Base-by-base conservation (phyloP, 192 early-diverging fungal genomes). In the Rhizoclosmatium sp. region DNA sequence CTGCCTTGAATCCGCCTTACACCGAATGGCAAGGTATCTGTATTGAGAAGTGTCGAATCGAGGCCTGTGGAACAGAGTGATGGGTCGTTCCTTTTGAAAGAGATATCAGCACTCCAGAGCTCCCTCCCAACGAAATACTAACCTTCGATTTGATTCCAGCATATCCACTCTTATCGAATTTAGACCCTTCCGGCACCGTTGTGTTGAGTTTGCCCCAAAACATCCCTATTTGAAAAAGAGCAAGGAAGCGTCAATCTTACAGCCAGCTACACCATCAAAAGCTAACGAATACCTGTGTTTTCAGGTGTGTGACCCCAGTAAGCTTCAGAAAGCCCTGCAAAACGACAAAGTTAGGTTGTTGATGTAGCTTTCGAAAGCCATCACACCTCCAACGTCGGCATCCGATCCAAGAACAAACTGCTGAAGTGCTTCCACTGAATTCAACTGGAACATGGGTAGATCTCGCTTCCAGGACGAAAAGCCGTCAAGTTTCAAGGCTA, bases 351-450 rank as follows among this genome's bases (percentile, higher is more conserved):
- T 31, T 45, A 5, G 21, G 54, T 23, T 14, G 40, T 14, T 47
- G 40, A 19, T 31, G n/a, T 19, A 0, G 71, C 31, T 78, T 71
- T 4, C 72, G 40, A 21, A 45, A 42, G 86, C 83, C 58, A 87
- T 89, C 77, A 84, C 87, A 69, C 95, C 94, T 84, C 96, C 96
- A 86, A 98, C 94, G 82, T 98, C 96, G 65, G 92, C 91, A 84
- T 98, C 97, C 2, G 92, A 93, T 0, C 97, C 97, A 40, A 95
- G 87, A 14, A 90, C 81, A 94, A 95, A 98, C 31, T 84, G 69
- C 49, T 92, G 76, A 46, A 98, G 72, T 78, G 93, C 92, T 45
- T 89, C 85, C 44, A 89, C 84, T 4, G 75, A 79, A 46, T 89
- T 89, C 47, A 96, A 82, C 2, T 85, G 74, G n/a, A 88, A 89